These are phyloP conservation scores for Chlamydomonas incerta DNA, from an alignment of 139 green algal species.

Conservation along the genomic window DNA sequence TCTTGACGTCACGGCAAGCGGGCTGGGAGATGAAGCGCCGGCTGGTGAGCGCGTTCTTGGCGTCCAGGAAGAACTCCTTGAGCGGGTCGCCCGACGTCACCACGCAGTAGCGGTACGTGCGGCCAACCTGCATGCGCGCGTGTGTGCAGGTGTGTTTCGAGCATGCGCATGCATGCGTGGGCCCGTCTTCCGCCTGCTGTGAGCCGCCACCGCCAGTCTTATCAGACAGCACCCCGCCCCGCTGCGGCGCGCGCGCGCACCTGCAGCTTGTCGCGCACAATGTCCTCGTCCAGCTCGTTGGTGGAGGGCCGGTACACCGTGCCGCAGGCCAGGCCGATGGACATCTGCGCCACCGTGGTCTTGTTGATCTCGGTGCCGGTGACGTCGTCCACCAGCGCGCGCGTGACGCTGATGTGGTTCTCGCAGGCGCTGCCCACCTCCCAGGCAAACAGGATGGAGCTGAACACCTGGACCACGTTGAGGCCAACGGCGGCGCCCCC, in stretches of 20 bases:
- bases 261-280: conserved; percentile 5
- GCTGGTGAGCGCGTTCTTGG: background rate
- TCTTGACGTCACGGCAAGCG: background rate
- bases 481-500: background rate
- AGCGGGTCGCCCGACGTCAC: too few species aligned
- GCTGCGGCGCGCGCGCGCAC: background rate
- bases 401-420: background rate
- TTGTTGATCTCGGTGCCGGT: background rate
- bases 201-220: too few species aligned
- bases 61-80: background rate
- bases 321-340: background rate
- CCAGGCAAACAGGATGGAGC: background rate
- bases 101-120: background rate
- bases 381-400: background rate
- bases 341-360: background rate
- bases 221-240: too few species aligned
- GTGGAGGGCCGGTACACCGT: background rate
- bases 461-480: background rate
- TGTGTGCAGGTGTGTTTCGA: too few species aligned
- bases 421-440: background rate
- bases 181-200: too few species aligned
- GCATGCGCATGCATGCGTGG: too few species aligned
- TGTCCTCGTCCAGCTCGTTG: background rate
- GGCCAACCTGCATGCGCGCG: conserved; percentile 1
- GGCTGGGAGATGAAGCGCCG: background rate